Base-by-base conservation (phyloP, 78 protist species). In the Cavenderia fasciculata region DNA sequence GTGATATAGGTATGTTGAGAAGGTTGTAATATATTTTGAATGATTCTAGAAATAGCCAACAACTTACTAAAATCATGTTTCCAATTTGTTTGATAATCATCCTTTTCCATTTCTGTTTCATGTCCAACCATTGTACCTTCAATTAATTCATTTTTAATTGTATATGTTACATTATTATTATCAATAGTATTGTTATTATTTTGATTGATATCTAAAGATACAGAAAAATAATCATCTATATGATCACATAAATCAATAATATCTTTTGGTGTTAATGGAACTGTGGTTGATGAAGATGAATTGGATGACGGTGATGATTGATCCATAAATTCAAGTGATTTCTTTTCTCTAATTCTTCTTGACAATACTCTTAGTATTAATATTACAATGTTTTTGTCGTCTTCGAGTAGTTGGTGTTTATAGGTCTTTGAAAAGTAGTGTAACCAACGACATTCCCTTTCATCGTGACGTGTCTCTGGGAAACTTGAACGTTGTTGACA, bases 231-330 rank as follows among this genome's bases (percentile, higher is more conserved):
- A 12, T 82, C 77, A 56, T 82, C 78, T 10, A 56, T 25, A 52
- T 82, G 89, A 82, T 82, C 89, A 43, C 65, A 43, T 43, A 82
- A 41, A 82, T 82, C 89, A 7, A 18, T 33, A 1, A 82, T 40
- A 54, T 65, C 69, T 16, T 27, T 12, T 65, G 89, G 89, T 27
- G 54, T 66, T 33, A 38, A 43, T 43, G 49, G 74, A 66, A 40
- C 31, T 65, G 38, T 65, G 23, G 38, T 40, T 59, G 68, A 6
- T 1, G 2, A 18, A 49, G 54, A 49, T 49, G 25, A 0, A 31
- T 12, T 31, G 25, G 56, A 8, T 40, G 29, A n/a, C n/a, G 34
- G 5, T 34, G 10, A 36, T 12, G 46, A 6, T 27, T 10, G 27
- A 5, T 14, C 56, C 11, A 54, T 82, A 57, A 68, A 82, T 31